Evolutionary conservation across 805 yeast species (phyloP).

Genomic region (Yamadazyma endophytica): DNA sequence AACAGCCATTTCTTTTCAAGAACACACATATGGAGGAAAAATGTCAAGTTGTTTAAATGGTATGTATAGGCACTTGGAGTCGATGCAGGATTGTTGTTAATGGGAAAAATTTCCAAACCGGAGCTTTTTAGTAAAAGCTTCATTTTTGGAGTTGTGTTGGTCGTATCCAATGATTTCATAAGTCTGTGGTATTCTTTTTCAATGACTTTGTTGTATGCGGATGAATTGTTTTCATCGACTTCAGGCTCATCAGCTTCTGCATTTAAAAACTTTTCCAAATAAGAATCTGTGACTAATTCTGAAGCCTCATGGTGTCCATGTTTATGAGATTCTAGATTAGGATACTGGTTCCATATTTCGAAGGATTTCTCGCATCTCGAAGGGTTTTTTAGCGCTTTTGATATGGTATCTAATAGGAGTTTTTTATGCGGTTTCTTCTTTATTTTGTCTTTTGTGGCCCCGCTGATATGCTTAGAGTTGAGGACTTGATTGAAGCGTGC

Average conservation of each 20-base stretch:
- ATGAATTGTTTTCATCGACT: not conserved
- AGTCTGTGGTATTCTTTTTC: not conserved
- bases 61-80: slow-evolving; percentile 11
- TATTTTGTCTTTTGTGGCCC: slow-evolving; percentile 1
- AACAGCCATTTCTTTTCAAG: slow-evolving; percentile 48
- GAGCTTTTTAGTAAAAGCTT: slow-evolving; percentile 1
- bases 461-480: slow-evolving; percentile 1
- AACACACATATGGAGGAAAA: slow-evolving; percentile 47
- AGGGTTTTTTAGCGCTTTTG: slow-evolving; percentile 19
- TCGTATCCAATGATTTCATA: not conserved
- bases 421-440: slow-evolving; percentile 1
- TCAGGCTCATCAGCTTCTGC: not conserved
- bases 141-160: not conserved
- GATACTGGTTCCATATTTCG: slow-evolving; percentile 28
- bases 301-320: no score
- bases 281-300: no score
- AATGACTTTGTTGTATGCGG: not conserved
- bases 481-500: slow-evolving; percentile 1
- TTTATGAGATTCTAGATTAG: slow-evolving; percentile 9
- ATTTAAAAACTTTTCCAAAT: no score
- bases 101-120: slow-evolving; percentile 20
- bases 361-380: slow-evolving; percentile 29
- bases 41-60: slow-evolving; percentile 32
- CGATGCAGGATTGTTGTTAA: slow-evolving; percentile 6
- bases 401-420: slow-evolving; percentile 2